These are phyloP conservation scores for Calonectria hawksworthii DNA, from an alignment of 2,329 filamentous ascomycete genomes.

Conservation along the genomic window DNA sequence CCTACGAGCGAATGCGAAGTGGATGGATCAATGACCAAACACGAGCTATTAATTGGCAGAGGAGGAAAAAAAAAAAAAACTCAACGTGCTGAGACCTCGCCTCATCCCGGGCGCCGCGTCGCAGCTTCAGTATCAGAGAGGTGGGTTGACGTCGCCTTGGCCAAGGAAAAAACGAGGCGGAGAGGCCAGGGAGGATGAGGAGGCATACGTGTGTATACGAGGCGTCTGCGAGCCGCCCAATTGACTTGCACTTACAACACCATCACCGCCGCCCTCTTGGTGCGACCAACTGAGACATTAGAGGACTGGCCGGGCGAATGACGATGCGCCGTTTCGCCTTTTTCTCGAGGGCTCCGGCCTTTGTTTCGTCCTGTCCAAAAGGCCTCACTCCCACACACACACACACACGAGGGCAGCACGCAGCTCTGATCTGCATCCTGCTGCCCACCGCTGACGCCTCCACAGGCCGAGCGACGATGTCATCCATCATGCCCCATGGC, in stretches of 20 bases:
- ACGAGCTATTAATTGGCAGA: constrained; percentile 7
- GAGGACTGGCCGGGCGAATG: background rate
- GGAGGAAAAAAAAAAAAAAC: background rate
- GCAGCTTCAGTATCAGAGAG: constrained; percentile 2
- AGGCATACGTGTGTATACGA: constrained; percentile 6
- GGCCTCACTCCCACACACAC: background rate
- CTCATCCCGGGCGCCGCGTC: background rate
- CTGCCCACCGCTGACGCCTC: constrained; percentile 6
- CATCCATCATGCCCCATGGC: constrained; percentile 4
- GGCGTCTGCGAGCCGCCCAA: background rate
- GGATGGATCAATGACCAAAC: constrained; percentile 3
- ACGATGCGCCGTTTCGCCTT: background rate
- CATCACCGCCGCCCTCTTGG: background rate
- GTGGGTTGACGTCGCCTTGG: background rate
- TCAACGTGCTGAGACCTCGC: background rate
- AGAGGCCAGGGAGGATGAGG: background rate
- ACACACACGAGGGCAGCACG: background rate
- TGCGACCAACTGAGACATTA: constrained; percentile 4
- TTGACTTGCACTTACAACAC: constrained; percentile 1
- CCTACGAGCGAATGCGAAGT: background rate
- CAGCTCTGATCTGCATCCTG: constrained; percentile 8
- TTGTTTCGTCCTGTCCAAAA: constrained; percentile 13
- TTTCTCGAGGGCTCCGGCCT: background rate
- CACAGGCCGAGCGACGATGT: background rate
- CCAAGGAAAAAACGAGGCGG: constrained; percentile 10